A percentile compares a stretch with the other conserved stretches of the same genome.
Evolutionary conservation across 1,284 basidiomycete genomes (phyloP).

Genomic region (Ceratobasidium sp.): DNA sequence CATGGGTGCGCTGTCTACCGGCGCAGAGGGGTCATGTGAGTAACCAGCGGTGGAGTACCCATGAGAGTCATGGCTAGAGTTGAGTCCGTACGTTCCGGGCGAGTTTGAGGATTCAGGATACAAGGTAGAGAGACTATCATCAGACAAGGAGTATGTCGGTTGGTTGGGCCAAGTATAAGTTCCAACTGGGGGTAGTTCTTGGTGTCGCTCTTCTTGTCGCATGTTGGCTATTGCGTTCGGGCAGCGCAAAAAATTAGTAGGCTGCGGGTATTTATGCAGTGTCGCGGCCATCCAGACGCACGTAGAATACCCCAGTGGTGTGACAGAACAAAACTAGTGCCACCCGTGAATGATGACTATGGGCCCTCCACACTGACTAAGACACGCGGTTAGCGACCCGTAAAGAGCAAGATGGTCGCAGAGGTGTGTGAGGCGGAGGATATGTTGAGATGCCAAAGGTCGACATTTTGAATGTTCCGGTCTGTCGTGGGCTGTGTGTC

Average conservation of each 20-base stretch:
- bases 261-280: conserved; percentile 33
- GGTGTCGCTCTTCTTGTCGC: conserved; percentile 28
- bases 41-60: conserved; percentile 16
- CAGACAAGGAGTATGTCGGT: background rate
- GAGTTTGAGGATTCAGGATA: conserved; percentile 24
- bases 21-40: conserved; percentile 24
- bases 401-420: conserved; percentile 2
- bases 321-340: conserved; percentile 30
- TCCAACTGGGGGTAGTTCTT: background rate
- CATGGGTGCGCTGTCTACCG: background rate
- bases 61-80: conserved; percentile 17
- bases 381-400: conserved; percentile 10
- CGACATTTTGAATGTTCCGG: conserved; percentile 39
- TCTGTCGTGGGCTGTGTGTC: conserved; percentile 38
- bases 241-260: conserved; percentile 35
- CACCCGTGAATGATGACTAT: conserved; percentile 9
- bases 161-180: conserved; percentile 20
- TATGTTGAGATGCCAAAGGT: conserved; percentile 22
- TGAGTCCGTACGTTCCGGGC: conserved; percentile 13
- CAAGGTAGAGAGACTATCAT: background rate
- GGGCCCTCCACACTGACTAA: conserved; percentile 17
- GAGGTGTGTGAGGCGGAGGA: conserved; percentile 23
- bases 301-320: conserved; percentile 33
- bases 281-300: conserved; percentile 42
- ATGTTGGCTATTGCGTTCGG: conserved; percentile 23